Evolutionary conservation across 345 rosid species (phyloP).

Genomic region (Garcia nutans): DNA sequence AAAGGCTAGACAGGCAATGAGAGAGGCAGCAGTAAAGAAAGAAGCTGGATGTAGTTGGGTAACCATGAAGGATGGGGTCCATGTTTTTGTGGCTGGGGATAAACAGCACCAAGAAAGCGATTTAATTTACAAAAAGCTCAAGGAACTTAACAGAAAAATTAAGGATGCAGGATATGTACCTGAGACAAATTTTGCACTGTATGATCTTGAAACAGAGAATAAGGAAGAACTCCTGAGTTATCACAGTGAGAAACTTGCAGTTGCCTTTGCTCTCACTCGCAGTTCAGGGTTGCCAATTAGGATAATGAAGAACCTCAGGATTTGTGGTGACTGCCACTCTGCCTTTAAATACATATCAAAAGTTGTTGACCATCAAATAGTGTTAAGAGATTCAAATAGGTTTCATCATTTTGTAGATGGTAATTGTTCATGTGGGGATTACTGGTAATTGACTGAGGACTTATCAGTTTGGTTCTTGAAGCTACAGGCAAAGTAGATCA

Average conservation of each 20-base stretch:
- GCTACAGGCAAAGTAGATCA: not conserved
- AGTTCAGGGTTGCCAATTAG: conserved; percentile 64
- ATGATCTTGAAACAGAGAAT: conserved; percentile 76
- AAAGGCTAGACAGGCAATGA: conserved; percentile 68
- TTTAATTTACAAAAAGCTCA: conserved; percentile 62
- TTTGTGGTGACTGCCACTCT: conserved; percentile 83
- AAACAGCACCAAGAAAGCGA: conserved; percentile 62
- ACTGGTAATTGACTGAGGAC: conserved; percentile 51
- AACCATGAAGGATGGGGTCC: conserved; percentile 86
- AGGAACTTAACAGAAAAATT: conserved; percentile 69
- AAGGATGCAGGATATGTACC: conserved; percentile 80
- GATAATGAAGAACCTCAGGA: conserved; percentile 89
- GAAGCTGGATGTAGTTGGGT: conserved; percentile 99
- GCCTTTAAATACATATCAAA: conserved; percentile 81
- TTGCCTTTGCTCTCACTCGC: conserved; percentile 70
- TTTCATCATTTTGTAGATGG: conserved; percentile 89
- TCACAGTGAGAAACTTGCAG: conserved; percentile 90
- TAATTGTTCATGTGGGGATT: conserved; percentile 73
- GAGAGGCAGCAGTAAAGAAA: conserved; percentile 67
- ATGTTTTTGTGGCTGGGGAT: conserved; percentile 83
- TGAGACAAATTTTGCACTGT: conserved; percentile 64
- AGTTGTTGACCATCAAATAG: conserved; percentile 56
- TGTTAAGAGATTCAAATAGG: conserved; percentile 77
- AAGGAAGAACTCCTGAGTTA: conserved; percentile 80
- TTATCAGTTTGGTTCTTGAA: not conserved